phyloP scores from a whole-genome alignment of 2,329 filamentous ascomycete species.

The Grosmannia clavigera region DNA sequence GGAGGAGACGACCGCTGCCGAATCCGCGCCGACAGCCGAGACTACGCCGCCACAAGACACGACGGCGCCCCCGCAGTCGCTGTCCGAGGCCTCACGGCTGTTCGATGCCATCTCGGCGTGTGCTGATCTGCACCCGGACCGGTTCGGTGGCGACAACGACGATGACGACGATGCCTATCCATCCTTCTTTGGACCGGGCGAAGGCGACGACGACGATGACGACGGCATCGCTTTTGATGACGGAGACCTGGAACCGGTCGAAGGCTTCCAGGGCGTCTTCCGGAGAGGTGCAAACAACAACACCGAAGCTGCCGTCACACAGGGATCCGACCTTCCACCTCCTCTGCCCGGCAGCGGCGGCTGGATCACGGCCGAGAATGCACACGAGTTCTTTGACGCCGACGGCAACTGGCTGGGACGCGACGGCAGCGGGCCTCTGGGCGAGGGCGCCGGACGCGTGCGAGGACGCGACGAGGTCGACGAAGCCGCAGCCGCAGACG shows the following conservation, averaged over 20 bases:
- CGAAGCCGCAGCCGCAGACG: constrained; percentile 23
- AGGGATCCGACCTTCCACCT: constrained; percentile 42
- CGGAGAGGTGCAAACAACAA: constrained; percentile 21
- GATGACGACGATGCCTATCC: constrained; percentile 39
- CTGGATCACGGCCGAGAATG: constrained; percentile 88
- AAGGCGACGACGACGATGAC: constrained; percentile 42
- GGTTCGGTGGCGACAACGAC: constrained; percentile 39
- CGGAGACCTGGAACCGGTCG: constrained; percentile 39
- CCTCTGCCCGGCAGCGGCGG: constrained; percentile 62
- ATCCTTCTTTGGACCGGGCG: constrained; percentile 43
- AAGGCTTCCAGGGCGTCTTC: constrained; percentile 46
- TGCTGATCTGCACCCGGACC: constrained; percentile 65
- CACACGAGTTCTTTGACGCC: constrained; percentile 70
- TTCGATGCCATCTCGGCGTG: constrained; percentile 62
- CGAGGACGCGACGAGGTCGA: constrained; percentile 37
- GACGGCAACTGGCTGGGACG: constrained; percentile 64
- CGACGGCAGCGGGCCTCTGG: constrained; percentile 35
- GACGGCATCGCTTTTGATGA: constrained; percentile 42
- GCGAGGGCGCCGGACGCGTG: constrained; percentile 51
- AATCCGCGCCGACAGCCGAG: background rate
- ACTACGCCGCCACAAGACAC: constrained; percentile 4
- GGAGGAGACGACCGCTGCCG: constrained; percentile 6
- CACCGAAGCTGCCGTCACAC: constrained; percentile 17
- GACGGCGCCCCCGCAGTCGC: constrained; percentile 6
- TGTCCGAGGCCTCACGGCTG: constrained; percentile 28